Evolutionary conservation across 805 yeast species (phyloP).

Genomic region (Myxozyma monticola): DNA sequence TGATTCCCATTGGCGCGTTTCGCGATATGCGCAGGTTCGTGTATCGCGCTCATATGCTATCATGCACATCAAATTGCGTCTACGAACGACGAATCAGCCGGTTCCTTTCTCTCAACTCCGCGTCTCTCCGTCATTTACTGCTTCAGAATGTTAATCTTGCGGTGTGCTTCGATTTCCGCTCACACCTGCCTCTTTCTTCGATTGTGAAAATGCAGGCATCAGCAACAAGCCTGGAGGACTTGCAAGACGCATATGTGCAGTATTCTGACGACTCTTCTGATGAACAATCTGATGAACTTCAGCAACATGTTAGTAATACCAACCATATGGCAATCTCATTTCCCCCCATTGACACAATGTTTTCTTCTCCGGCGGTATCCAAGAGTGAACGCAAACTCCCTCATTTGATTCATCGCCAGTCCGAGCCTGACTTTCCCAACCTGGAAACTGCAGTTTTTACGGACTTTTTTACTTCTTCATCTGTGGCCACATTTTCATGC

Average conservation of each 20-base stretch:
- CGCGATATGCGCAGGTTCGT: slow-evolving; percentile 14
- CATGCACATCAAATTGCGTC: slow-evolving; percentile 23
- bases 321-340: not conserved
- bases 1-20: slow-evolving; percentile 18
- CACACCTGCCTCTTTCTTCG: not conserved
- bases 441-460: slow-evolving; percentile 17
- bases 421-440: slow-evolving; percentile 5
- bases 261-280: too few species aligned
- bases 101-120: slow-evolving; percentile 8
- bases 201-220: not conserved
- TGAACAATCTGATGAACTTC: too few species aligned
- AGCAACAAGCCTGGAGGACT: not conserved
- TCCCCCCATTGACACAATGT: not conserved
- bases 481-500: slow-evolving; percentile 17
- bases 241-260: too few species aligned
- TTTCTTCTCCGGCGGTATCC: too few species aligned
- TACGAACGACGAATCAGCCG: slow-evolving; percentile 25
- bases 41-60: slow-evolving; percentile 27
- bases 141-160: slow-evolving; percentile 26
- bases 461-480: slow-evolving; percentile 23
- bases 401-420: not conserved
- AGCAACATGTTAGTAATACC: too few species aligned
- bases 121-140: slow-evolving; percentile 8
- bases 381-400: too few species aligned
- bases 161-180: slow-evolving; percentile 24